Conservation (phyloP, 1,284 basidiomycete species). For the Ustilago trichophora region DNA sequence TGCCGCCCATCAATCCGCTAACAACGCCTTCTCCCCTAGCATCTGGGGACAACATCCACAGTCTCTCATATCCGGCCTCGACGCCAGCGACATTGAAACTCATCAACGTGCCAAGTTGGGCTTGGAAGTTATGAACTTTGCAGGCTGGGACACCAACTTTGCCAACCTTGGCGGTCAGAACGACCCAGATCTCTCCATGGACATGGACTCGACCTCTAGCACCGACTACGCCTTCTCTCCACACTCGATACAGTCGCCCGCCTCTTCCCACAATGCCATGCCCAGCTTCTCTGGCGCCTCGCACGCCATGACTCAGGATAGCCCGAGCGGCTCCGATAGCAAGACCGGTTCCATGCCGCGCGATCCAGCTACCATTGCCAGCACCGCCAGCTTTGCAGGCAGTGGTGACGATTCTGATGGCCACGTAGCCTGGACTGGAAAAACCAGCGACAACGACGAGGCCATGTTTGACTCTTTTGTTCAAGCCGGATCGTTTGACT, state of each 20-base stretch:
- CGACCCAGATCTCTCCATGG: constrained; percentile 44
- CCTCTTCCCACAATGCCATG: constrained; percentile 36
- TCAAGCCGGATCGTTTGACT: constrained; percentile 53
- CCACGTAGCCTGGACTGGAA: constrained; percentile 27
- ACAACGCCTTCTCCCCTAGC: constrained; percentile 31
- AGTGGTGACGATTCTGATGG: constrained; percentile 47
- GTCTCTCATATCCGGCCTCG: constrained; percentile 12
- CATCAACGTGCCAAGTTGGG: constrained; percentile 7
- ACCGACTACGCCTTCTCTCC: constrained; percentile 47
- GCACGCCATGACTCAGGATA: constrained; percentile 30
- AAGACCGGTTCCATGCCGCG: constrained; percentile 31
- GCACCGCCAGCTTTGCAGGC: constrained; percentile 28
- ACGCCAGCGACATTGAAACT: constrained; percentile 9
- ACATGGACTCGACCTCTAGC: constrained; percentile 43
- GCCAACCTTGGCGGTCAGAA: constrained; percentile 14
- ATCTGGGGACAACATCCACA: constrained; percentile 31
- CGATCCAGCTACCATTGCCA: constrained; percentile 9
- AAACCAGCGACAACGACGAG: constrained; percentile 49
- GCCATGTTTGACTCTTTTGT: constrained; percentile 62
- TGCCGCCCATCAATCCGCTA: too few species aligned
- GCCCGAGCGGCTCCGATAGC: constrained; percentile 39
- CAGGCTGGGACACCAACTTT: constrained; percentile 34
- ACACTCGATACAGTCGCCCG: constrained; percentile 37
- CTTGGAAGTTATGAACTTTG: constrained; percentile 37
- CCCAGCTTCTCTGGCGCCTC: constrained; percentile 26